Evolutionary conservation across 1,139 yeast genomes (phyloP).

Genomic region (Zygosaccharomyces sapae): DNA sequence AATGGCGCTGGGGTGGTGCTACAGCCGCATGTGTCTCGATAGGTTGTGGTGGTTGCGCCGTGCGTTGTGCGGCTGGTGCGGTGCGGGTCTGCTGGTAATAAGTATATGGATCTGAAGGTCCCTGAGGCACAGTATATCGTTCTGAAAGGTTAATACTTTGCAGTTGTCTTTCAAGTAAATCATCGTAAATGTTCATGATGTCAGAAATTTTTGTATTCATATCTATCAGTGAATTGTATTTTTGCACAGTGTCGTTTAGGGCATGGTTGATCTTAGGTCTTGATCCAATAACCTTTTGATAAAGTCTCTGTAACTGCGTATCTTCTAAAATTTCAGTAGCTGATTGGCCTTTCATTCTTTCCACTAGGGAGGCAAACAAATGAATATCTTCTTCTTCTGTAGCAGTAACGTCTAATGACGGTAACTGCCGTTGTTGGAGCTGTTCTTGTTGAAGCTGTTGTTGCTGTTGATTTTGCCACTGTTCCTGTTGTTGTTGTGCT

Average conservation of each 20-base stretch:
- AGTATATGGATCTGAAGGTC: constrained; percentile 29
- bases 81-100: constrained; percentile 16
- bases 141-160: constrained; percentile 33
- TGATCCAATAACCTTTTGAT: constrained; percentile 57
- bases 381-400: constrained; percentile 79
- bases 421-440: constrained; percentile 14
- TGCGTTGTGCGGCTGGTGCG: constrained; percentile 8
- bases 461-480: constrained; percentile 19
- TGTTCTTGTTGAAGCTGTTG: constrained; percentile 21
- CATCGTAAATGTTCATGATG: constrained; percentile 73
- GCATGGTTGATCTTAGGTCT: constrained; percentile 74
- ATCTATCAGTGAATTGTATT: constrained; percentile 67
- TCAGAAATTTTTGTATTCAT: constrained; percentile 80
- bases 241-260: constrained; percentile 57
- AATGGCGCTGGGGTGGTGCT: constrained; percentile 8
- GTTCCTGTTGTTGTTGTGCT: constrained; percentile 10
- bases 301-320: constrained; percentile 56
- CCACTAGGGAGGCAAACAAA: constrained; percentile 64
- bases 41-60: constrained; percentile 9
- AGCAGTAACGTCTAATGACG: constrained; percentile 57
- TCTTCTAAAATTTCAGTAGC: constrained; percentile 57
- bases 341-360: constrained; percentile 49
- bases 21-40: not conserved
- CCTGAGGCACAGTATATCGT: constrained; percentile 28
- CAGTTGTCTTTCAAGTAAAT: constrained; percentile 62